Conservation (phyloP, 1,284 basidiomycete genomes). For the Cryptococcus sp. region DNA sequence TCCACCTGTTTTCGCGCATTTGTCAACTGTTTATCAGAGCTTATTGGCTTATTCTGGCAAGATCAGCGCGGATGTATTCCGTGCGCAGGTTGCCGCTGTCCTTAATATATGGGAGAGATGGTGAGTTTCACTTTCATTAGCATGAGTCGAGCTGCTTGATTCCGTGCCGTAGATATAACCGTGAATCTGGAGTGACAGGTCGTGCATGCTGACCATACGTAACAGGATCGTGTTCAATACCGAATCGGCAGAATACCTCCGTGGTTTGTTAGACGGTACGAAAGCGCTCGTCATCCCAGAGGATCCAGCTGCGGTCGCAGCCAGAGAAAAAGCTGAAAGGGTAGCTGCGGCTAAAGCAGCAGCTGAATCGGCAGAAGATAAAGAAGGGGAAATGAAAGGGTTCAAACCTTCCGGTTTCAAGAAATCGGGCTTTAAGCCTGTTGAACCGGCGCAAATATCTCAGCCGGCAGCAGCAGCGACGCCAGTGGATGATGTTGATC, state of each 20-base stretch:
- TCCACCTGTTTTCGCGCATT: constrained; percentile 86
- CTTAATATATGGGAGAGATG: constrained; percentile 95
- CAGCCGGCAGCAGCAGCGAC: constrained; percentile 26
- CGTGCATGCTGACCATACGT: too few species aligned
- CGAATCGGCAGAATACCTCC: constrained; percentile 72
- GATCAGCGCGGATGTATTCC: constrained; percentile 91
- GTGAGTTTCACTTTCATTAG: constrained; percentile 38
- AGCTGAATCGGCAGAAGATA: background rate
- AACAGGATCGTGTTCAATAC: constrained; percentile 78
- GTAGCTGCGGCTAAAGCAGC: constrained; percentile 5
- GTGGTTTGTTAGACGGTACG: constrained; percentile 69
- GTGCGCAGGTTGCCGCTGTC: constrained; percentile 78
- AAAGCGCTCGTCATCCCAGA: constrained; percentile 12
- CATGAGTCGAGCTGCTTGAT: too few species aligned
- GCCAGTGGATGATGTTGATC: constrained; percentile 22
- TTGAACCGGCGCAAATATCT: constrained; percentile 27
- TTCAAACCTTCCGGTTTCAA: constrained; percentile 75
- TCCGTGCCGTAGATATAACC: background rate
- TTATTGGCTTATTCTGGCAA: constrained; percentile 70
- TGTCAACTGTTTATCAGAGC: constrained; percentile 86
- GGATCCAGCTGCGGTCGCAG: background rate
- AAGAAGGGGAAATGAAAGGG: constrained; percentile 27
- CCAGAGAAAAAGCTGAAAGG: background rate
- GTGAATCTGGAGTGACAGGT: background rate
- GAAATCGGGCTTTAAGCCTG: constrained; percentile 46